Conservation (phyloP, 352 stramenopile genomes). For the Pythium rhizo-oryzae region DNA sequence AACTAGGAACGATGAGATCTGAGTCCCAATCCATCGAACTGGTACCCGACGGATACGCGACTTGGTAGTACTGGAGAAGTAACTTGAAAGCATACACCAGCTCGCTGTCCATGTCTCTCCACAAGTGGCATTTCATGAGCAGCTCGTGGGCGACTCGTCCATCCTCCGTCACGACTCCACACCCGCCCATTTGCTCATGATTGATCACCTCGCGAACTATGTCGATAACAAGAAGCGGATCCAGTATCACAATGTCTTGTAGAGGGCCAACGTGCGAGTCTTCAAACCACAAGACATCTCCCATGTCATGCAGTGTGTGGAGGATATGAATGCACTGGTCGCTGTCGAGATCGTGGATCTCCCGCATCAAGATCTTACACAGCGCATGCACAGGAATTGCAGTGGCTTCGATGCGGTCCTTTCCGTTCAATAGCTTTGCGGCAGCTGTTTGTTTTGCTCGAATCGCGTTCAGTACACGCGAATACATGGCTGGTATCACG, state of each 20-base stretch:
- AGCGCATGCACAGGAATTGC: neutral
- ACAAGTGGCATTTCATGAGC: slow-evolving; percentile 9
- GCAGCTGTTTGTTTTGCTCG: neutral
- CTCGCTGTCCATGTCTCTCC: slow-evolving; percentile 20
- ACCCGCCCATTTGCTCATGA: slow-evolving; percentile 10
- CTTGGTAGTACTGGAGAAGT: slow-evolving; percentile 30
- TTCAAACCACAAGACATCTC: slow-evolving; percentile 24
- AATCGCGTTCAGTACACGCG: neutral
- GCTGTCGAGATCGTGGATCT: neutral
- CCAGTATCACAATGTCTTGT: slow-evolving; percentile 18
- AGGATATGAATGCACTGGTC: slow-evolving; percentile 14
- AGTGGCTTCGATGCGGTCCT: slow-evolving; percentile 10
- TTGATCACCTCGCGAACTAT: slow-evolving; percentile 28
- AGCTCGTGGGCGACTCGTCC: slow-evolving; percentile 14
- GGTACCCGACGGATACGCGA: slow-evolving; percentile 25
- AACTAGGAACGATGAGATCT: slow-evolving; percentile 20
- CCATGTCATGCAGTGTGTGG: slow-evolving; percentile 22
- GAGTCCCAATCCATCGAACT: slow-evolving; percentile 23
- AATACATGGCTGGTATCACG: slow-evolving; percentile 14
- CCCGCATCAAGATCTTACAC: neutral
- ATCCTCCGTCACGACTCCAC: neutral
- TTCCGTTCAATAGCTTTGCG: neutral
- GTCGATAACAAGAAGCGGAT: slow-evolving; percentile 37
- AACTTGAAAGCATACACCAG: slow-evolving; percentile 30
- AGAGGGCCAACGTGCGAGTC: slow-evolving; percentile 2